These are phyloP conservation scores for Alectoria sarmentosa DNA, from an alignment of 495 filamentous ascomycete genomes.

Conservation along the genomic window DNA sequence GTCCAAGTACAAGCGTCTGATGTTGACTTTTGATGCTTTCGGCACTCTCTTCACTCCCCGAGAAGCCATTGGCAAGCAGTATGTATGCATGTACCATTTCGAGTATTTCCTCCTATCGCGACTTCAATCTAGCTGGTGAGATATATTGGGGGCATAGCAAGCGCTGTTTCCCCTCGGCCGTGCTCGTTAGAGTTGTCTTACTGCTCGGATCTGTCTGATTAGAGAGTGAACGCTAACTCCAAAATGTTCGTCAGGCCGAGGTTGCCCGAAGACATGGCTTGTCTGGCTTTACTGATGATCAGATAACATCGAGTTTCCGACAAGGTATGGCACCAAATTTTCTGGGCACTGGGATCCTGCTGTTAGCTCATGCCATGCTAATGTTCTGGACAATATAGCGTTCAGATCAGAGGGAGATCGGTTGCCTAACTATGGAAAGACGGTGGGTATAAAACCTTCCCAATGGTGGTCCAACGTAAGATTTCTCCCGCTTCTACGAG, in stretches of 20 bases:
- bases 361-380: background rate
- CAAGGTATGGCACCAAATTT: slow-evolving; percentile 1
- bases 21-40: slow-evolving; percentile 72
- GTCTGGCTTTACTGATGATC: slow-evolving; percentile 28
- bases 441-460: slow-evolving; percentile 44
- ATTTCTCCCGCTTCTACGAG: slow-evolving; percentile 12
- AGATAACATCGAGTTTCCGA: slow-evolving; percentile 34
- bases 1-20: slow-evolving; percentile 16
- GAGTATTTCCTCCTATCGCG: background rate
- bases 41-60: slow-evolving; percentile 65
- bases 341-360: background rate
- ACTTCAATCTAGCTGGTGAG: background rate
- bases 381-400: slow-evolving; percentile 24
- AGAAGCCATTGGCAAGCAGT: slow-evolving; percentile 52
- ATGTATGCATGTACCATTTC: slow-evolving; percentile 30
- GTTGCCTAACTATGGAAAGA: slow-evolving; percentile 65
- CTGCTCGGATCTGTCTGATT: background rate
- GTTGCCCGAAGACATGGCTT: slow-evolving; percentile 54
- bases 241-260: slow-evolving; percentile 25
- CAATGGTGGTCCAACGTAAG: slow-evolving; percentile 64
- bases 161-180: background rate
- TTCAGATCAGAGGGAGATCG: slow-evolving; percentile 43
- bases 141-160: background rate
- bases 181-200: background rate
- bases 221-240: background rate